phyloP scores from a whole-genome alignment of 768 basidiomycete species.

The Lactarius hengduanensis region DNA sequence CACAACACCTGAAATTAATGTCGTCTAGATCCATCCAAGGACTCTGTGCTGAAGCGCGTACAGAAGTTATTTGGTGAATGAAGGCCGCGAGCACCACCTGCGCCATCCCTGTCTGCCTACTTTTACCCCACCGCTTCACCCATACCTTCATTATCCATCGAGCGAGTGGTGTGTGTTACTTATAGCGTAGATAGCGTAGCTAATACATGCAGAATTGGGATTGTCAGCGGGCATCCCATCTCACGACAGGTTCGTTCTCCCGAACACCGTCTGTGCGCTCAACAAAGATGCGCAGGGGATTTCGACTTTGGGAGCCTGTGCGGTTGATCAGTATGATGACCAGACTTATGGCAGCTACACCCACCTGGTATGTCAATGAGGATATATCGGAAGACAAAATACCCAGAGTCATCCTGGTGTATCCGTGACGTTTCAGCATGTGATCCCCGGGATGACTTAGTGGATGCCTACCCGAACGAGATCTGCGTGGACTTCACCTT shows the following conservation, averaged over 20 bases:
- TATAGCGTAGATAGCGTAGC: conserved; percentile 25
- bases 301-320: conserved; percentile 59
- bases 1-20: conserved; percentile 27
- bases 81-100: conserved; percentile 24
- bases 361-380: conserved; percentile 77
- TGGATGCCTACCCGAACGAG: conserved; percentile 59
- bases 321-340: conserved; percentile 32
- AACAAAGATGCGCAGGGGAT: conserved; percentile 66
- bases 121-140: background rate
- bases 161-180: background rate
- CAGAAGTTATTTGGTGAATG: conserved; percentile 96
- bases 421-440: background rate
- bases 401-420: conserved; percentile 66
- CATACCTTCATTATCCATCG: background rate
- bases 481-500: conserved; percentile 82
- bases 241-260: conserved; percentile 69
- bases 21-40: conserved; percentile 83
- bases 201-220: conserved; percentile 29
- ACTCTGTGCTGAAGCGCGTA: conserved; percentile 93
- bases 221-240: conserved; percentile 46
- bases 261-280: conserved; percentile 63
- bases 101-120: background rate
- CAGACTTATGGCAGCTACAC: conserved; percentile 36
- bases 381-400: conserved; percentile 75
- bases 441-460: background rate